phyloP scores from a whole-genome alignment of 495 filamentous ascomycete species.

The Penicillium turbatum region DNA sequence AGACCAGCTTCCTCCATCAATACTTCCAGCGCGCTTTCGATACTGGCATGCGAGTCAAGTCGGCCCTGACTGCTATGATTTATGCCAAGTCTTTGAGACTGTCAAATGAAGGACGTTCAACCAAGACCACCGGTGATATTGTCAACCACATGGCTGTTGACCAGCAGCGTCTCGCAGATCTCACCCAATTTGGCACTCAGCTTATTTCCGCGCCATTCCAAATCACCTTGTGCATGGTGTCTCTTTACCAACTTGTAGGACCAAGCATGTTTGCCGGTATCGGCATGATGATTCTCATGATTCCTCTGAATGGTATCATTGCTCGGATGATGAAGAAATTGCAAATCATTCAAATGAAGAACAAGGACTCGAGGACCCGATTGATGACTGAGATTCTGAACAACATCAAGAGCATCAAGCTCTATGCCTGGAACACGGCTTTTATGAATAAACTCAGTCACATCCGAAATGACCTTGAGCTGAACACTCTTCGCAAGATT shows the following conservation, averaged over 20 bases:
- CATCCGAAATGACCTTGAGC: conserved; percentile 90
- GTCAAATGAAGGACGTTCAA: conserved; percentile 86
- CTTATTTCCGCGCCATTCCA: conserved; percentile 96
- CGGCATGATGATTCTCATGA: conserved; percentile 94
- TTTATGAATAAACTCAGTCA: conserved; percentile 97
- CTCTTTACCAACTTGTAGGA: conserved; percentile 90
- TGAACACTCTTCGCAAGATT: conserved; percentile 93
- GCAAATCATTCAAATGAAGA: conserved; percentile 97
- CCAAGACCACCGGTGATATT: conserved; percentile 94
- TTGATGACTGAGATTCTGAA: conserved; percentile 97
- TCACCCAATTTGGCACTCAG: conserved; percentile 93
- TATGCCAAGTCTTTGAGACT: conserved; percentile 86
- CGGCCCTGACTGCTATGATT: conserved; percentile 80
- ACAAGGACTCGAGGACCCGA: conserved; percentile 90
- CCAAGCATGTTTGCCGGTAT: conserved; percentile 95
- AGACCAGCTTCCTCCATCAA: conserved; percentile 81
- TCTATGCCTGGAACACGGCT: conserved; percentile 94
- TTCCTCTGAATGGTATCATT: conserved; percentile 92
- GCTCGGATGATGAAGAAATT: conserved; percentile 89
- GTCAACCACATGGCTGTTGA: conserved; percentile 99
- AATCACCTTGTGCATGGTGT: conserved; percentile 90
- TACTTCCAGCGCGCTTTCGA: conserved; percentile 96
- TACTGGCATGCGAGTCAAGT: conserved; percentile 94
- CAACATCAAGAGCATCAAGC: conserved; percentile 99
- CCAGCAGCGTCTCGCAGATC: conserved; percentile 87